These are phyloP conservation scores for Cryptosporidium meleagridis DNA, from an alignment of 169 alveolate genomes.

Conservation along the genomic window DNA sequence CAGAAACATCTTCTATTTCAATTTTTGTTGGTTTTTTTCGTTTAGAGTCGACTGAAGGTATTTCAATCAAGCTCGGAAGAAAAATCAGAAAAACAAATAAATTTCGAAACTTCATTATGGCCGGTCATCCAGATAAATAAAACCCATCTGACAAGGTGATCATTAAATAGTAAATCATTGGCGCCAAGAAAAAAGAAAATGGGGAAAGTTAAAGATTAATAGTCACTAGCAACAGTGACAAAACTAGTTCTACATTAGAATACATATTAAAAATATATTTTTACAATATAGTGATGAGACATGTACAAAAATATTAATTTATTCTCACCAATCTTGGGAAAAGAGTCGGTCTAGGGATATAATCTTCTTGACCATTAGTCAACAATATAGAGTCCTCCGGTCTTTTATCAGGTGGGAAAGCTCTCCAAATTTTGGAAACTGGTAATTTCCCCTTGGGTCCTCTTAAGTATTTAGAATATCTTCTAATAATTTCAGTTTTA, in stretches of 20 bases:
- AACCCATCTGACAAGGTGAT: constrained; percentile 5
- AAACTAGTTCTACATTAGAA: not conserved
- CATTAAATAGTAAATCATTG: not conserved
- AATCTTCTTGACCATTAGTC: not conserved
- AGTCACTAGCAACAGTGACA: not conserved
- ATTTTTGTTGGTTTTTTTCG: constrained; percentile 6
- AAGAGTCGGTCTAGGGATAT: constrained; percentile 3
- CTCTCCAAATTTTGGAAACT: constrained; percentile 1
- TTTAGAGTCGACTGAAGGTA: not conserved
- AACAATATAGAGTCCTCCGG: not conserved
- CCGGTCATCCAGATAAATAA: not conserved
- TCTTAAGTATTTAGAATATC: not conserved
- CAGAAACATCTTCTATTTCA: constrained; percentile 14
- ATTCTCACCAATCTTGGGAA: constrained; percentile 25
- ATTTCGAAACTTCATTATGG: not conserved
- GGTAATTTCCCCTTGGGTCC: not conserved
- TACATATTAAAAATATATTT: not conserved
- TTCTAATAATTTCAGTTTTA: not conserved
- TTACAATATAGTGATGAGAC: not conserved
- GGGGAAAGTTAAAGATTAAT: not conserved
- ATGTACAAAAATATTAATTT: not conserved
- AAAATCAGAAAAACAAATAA: not conserved
- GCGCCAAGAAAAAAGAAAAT: not conserved
- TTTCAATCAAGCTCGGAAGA: not conserved
- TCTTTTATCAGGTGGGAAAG: not conserved